Evolutionary conservation across 225 moss, liverwort and hornwort genomes (phyloP).

Genomic region (Marchantia polymorpha): DNA sequence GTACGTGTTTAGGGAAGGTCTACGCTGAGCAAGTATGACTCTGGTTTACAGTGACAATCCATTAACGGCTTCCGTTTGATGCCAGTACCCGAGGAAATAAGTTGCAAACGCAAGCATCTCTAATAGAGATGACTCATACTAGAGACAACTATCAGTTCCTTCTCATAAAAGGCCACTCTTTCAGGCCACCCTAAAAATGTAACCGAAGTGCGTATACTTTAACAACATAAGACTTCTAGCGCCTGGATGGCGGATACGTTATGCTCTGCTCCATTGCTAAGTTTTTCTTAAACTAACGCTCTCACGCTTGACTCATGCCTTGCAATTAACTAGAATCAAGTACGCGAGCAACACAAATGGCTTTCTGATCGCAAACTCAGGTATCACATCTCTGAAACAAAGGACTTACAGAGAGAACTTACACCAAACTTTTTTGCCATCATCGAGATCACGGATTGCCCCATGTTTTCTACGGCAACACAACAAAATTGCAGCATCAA

Average conservation of each 20-base stretch:
- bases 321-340: background rate
- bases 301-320: background rate
- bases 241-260: background rate
- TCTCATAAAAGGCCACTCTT: too few relatives aligned
- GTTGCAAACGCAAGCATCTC: background rate
- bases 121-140: background rate
- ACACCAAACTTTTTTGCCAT: constrained; percentile 80
- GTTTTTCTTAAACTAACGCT: background rate
- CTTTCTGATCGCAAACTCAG: too few relatives aligned
- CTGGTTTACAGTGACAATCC: background rate
- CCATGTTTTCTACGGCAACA: constrained; percentile 67
- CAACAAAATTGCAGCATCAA: constrained; percentile 83
- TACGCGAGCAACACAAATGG: background rate
- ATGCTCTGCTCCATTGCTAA: background rate
- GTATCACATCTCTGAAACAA: background rate
- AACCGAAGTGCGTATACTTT: background rate
- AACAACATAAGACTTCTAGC: background rate
- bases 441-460: constrained; percentile 57
- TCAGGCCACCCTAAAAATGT: background rate
- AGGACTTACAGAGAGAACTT: constrained; percentile 25
- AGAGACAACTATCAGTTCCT: background rate
- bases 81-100: background rate
- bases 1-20: background rate
- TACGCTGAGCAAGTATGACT: background rate
- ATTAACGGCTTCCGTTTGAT: background rate